These are phyloP conservation scores for Rhizophagus prolifer DNA, from an alignment of 192 early-diverging fungal genomes.

Conservation along the genomic window DNA sequence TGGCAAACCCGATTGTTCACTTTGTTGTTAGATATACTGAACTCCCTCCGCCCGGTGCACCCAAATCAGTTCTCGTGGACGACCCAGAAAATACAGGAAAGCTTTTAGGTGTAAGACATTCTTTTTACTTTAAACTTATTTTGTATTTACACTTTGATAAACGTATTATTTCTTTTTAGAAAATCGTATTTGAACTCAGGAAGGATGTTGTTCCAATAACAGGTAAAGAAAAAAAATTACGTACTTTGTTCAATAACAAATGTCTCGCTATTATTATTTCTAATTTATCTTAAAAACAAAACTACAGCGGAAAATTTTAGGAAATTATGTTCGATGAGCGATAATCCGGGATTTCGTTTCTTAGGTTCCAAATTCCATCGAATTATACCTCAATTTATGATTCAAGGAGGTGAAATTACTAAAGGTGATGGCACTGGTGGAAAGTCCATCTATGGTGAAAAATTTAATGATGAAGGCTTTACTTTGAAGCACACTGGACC, in stretches of 20 bases:
- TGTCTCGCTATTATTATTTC: background rate
- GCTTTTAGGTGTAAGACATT: slow-evolving; percentile 47
- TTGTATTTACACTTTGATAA: slow-evolving; percentile 28
- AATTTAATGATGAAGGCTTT: slow-evolving; percentile 73
- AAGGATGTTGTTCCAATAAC: slow-evolving; percentile 69
- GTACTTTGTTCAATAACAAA: background rate
- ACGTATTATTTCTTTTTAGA: slow-evolving; percentile 28
- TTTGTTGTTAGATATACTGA: no score
- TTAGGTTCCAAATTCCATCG: slow-evolving; percentile 79
- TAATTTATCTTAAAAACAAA: background rate
- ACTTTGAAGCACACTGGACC: slow-evolving; percentile 49
- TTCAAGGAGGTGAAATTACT: slow-evolving; percentile 89
- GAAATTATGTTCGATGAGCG: slow-evolving; percentile 92
- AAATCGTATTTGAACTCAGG: slow-evolving; percentile 64
- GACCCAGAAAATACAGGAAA: slow-evolving; percentile 17
- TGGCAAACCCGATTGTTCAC: slow-evolving; percentile 5
- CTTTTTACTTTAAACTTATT: background rate
- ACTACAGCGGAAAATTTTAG: slow-evolving; percentile 94
- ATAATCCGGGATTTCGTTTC: slow-evolving; percentile 87
- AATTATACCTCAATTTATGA: slow-evolving; percentile 80
- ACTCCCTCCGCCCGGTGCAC: no score
- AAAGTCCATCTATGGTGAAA: slow-evolving; percentile 84
- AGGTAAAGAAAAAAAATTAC: background rate
- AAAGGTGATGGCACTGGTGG: slow-evolving; percentile 85
- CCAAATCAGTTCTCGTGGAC: no score